These are phyloP conservation scores for Carex scoparia DNA, from an alignment of 176 grass and related monocot genomes.

Conservation along the genomic window DNA sequence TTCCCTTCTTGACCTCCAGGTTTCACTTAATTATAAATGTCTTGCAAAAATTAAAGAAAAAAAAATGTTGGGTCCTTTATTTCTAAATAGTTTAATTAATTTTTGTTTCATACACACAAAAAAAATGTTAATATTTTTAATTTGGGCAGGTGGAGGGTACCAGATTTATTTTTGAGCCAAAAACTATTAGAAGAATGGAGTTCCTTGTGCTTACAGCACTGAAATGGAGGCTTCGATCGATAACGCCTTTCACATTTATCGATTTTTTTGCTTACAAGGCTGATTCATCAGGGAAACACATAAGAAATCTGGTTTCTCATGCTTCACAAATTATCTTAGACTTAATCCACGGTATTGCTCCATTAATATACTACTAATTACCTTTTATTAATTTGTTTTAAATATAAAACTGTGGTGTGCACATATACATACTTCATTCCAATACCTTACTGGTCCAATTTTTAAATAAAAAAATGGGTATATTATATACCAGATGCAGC, in stretches of 20 bases:
- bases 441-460: not conserved
- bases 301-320: constrained; percentile 23
- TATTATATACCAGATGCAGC: not conserved
- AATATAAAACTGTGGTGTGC: not conserved
- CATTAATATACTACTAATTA: not conserved
- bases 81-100: not conserved
- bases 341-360: constrained; percentile 27
- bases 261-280: constrained; percentile 36
- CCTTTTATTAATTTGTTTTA: not conserved
- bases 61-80: not conserved
- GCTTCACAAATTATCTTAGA: constrained; percentile 38
- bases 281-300: constrained; percentile 16
- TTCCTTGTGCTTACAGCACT: constrained; percentile 47
- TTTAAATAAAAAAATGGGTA: not conserved
- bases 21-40: constrained; percentile 10
- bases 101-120: not conserved
- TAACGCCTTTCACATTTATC: constrained; percentile 49
- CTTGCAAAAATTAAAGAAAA: not conserved
- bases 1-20: constrained; percentile 42
- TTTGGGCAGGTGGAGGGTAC: constrained; percentile 30
- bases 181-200: constrained; percentile 54
- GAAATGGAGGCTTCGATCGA: constrained; percentile 47
- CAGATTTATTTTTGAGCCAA: constrained; percentile 45
- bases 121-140: not conserved
- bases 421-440: not conserved